Evolutionary conservation across 2,329 filamentous ascomycete species (phyloP).

Genomic region (Fusarium sp.): DNA sequence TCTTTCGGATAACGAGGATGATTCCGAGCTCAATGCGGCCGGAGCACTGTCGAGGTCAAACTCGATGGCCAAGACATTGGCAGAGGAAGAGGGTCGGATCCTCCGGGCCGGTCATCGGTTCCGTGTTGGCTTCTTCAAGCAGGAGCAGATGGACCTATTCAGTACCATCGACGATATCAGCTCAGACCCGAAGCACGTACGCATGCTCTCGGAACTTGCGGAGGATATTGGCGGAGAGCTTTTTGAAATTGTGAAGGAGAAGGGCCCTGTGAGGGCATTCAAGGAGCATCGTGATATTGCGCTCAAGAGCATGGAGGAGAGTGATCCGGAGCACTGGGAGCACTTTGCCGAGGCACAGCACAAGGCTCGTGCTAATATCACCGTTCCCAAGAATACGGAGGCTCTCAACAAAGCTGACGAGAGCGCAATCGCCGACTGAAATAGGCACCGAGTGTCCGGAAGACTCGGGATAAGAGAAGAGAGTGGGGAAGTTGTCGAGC

Average conservation of each 20-base stretch:
- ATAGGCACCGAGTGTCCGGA: not conserved
- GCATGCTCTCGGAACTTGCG: constrained; percentile 71
- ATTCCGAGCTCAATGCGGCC: constrained; percentile 57
- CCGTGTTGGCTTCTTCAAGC: constrained; percentile 64
- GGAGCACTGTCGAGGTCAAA: constrained; percentile 62
- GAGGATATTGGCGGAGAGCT: constrained; percentile 72
- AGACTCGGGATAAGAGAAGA: not conserved
- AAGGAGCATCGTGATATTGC: constrained; percentile 67
- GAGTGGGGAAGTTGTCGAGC: not conserved
- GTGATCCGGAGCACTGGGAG: constrained; percentile 75
- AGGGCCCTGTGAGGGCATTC: constrained; percentile 72
- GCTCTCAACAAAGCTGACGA: constrained; percentile 48
- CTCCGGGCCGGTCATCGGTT: constrained; percentile 69
- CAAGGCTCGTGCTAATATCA: constrained; percentile 67
- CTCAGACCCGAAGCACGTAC: constrained; percentile 62
- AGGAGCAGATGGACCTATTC: constrained; percentile 64
- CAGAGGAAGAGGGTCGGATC: constrained; percentile 68
- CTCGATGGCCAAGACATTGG: constrained; percentile 65
- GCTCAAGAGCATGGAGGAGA: constrained; percentile 62
- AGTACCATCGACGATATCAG: constrained; percentile 62
- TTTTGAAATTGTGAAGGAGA: constrained; percentile 64
- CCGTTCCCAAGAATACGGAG: constrained; percentile 45
- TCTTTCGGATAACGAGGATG: constrained; percentile 63
- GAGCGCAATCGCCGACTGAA: constrained; percentile 56
- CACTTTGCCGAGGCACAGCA: constrained; percentile 71